phyloP scores from a whole-genome alignment of 2,329 filamentous ascomycete species.

The Tolypocladium capitatum region DNA sequence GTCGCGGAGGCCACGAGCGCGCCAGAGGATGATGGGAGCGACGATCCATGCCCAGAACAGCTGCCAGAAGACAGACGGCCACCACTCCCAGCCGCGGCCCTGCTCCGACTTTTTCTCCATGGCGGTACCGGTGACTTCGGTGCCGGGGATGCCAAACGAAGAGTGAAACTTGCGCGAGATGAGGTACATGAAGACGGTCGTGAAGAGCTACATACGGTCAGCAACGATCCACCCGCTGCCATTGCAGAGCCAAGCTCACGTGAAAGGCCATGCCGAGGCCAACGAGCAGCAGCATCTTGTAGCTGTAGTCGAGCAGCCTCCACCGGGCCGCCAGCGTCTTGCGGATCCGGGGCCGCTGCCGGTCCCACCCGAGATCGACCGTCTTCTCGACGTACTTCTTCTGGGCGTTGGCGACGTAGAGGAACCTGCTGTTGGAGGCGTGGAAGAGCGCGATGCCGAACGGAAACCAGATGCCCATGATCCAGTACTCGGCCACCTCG shows the following conservation, averaged over 20 bases:
- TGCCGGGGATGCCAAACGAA: conserved; percentile 46
- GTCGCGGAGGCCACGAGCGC: conserved; percentile 46
- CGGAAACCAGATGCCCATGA: conserved; percentile 52
- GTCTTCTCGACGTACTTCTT: conserved; percentile 10
- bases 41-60: conserved; percentile 47
- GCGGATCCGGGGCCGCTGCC: conserved; percentile 5
- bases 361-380: conserved; percentile 9
- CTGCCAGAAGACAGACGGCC: conserved; percentile 48
- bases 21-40: conserved; percentile 45
- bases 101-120: conserved; percentile 32
- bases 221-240: neutral
- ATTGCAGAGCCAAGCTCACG: conserved; percentile 23
- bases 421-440: conserved; percentile 46
- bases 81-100: conserved; percentile 50
- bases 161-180: conserved; percentile 49
- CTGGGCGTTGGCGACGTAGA: conserved; percentile 42
- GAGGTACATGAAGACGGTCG: conserved; percentile 45
- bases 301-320: conserved; percentile 24
- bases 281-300: conserved; percentile 33
- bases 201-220: conserved; percentile 31
- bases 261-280: conserved; percentile 41
- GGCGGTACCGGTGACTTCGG: conserved; percentile 40
- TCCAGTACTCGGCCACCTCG: conserved; percentile 45
- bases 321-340: conserved; percentile 15
- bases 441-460: conserved; percentile 54